Evolutionary conservation across 2,329 filamentous ascomycete genomes (phyloP).

Genomic region (Beauveria varroae): DNA sequence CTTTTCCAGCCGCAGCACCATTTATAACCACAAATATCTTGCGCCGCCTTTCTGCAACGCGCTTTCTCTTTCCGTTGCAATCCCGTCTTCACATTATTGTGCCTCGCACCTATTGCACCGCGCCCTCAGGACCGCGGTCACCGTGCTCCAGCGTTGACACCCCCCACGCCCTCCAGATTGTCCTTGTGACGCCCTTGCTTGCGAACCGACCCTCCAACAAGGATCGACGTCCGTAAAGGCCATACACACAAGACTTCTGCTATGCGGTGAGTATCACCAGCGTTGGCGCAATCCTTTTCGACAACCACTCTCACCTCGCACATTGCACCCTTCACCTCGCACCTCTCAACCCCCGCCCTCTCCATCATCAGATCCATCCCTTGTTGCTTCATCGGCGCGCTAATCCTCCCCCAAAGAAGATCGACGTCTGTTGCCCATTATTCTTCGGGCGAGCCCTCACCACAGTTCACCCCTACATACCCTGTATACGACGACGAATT

Average conservation of each 20-base stretch:
- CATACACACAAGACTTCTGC: constrained; percentile 19
- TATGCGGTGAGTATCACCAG: constrained; percentile 36
- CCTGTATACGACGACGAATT: not conserved
- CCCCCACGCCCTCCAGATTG: not conserved
- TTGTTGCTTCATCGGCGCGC: constrained; percentile 3
- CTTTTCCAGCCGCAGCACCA: constrained; percentile 7
- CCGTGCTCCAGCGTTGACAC: constrained; percentile 7
- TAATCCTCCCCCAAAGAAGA: constrained; percentile 4
- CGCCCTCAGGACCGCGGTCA: constrained; percentile 2
- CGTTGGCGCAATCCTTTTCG: constrained; percentile 9
- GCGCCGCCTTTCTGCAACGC: constrained; percentile 3
- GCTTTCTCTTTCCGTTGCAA: not conserved
- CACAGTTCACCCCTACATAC: not conserved
- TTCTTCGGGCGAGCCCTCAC: constrained; percentile 11
- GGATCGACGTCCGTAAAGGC: constrained; percentile 11
- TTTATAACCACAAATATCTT: constrained; percentile 9
- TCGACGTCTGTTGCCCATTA: constrained; percentile 6
- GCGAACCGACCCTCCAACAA: constrained; percentile 9
- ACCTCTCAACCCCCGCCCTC: constrained; percentile 3
- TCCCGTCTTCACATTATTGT: not conserved
- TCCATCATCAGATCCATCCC: not conserved
- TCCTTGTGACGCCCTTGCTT: constrained; percentile 10
- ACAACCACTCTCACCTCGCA: constrained; percentile 7
- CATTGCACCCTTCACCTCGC: no score
- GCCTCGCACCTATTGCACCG: not conserved